Evolutionary conservation across 495 filamentous ascomycete species (phyloP), one percentile per base, ranked within the genome.

Genomic region (Immersiella caudata): DNA sequence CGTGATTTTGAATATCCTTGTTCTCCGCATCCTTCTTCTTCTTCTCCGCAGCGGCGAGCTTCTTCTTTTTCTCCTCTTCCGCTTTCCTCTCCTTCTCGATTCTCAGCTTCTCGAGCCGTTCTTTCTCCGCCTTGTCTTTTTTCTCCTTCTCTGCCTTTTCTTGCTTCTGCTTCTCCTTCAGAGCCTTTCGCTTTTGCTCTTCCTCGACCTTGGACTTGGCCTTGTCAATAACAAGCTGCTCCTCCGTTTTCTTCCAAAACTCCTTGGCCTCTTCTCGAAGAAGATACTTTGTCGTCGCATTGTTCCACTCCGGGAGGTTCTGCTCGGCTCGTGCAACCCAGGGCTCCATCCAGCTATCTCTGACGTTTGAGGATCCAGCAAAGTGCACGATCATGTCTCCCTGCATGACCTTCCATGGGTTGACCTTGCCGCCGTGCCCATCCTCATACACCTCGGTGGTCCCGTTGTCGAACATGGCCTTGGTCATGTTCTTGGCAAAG

Each of bases 331-430:
- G 36, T 14, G 62, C 54, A 6, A 74, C 60, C 73, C 73, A 75
- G 5, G 69, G 73, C 20, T 49, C 64, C 71, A 75, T 73, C 73
- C 71, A 75, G 69, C 71, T 72, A 26, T 73, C 71, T 21, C 71
- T 60, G 29, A 75, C 71, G 25, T 63, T 35, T 11, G 64, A 67
- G 8, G 73, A 60, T 1, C 71, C 73, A 6, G 71, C 73, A 33
- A 75, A 73, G 58, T 73, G 71, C 36, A 73, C 65, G 14, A 63
- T 56, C 64, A 75, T 33, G 56, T 74, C 72, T 33, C 72, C 72
- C 22, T 67, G 72, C 72, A 74, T 74, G 36, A 74, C 64, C 68
- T 74, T 74, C 72, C 72, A 74, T 26, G 70, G 49, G 33, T 70
- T 60, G 33, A 73, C 54, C 29, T 64, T 35, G 24, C 63, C 60